Evolutionary conservation across 306 rosid genomes (phyloP), one percentile per base, ranked within the genome.

Genomic region (Trifolium subterraneum): DNA sequence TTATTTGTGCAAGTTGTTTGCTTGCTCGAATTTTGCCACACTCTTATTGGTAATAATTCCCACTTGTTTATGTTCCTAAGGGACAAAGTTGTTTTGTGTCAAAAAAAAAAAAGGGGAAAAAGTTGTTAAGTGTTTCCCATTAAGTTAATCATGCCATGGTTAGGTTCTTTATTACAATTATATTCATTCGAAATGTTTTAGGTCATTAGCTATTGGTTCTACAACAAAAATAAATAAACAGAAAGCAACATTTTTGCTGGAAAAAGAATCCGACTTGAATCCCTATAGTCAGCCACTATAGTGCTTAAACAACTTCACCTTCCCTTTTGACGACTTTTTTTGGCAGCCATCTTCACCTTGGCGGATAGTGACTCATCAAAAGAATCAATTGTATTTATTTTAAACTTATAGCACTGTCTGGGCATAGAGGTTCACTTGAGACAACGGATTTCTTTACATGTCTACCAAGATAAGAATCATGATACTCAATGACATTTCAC

Each of bases 1-100:
- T 45, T 35, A 25, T 35, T 60, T 73, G 19, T 59, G 84, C 68
- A 48, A 64, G 84, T 61, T 74, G 76, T 68, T 74, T 75, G 19
- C 80, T 52, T 47, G 50, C 54, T 25, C 16, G 18, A 39, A 52
- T 54, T 75, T 38, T 20, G 19, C 45, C 6, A 18, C 33, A 4
- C 11, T 63, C 39, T 11, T 22, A 13, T 22, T 58, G 23, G 15
- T 42, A 42, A 18, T 42, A 22, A 58, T 55, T 22, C n/a, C 39
- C 9, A n/a, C 58, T 12, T 31, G 41, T 52, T 29, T 71, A 13
- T 41, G 68, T 60, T 51, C 64, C 45, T 50, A 15, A 44, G 52
- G 56, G 10, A 44, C 39, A 6, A 10, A 75, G 61, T 41, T 65
- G n/a, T n/a, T n/a, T n/a, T n/a, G n/a, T n/a, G n/a, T n/a, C n/a